Evolutionary conservation across 2,329 filamentous ascomycete species (phyloP).

Genomic region (Venturia pyrina): DNA sequence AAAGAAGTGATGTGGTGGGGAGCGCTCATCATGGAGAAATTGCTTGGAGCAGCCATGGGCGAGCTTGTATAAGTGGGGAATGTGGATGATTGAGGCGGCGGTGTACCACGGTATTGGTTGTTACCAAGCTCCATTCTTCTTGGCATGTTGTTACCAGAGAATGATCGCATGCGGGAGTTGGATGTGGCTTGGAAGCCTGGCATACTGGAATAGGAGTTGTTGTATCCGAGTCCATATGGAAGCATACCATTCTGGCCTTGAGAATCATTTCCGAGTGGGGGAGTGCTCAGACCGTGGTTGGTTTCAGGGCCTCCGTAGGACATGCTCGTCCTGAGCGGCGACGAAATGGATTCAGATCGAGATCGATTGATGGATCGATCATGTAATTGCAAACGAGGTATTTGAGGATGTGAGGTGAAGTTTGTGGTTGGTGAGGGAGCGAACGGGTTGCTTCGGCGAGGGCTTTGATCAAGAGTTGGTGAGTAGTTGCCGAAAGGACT

Average conservation of each 20-base stretch:
- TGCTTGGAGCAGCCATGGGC: slow-evolving; percentile 28
- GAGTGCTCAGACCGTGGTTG: slow-evolving; percentile 18
- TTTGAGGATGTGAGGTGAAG: slow-evolving; percentile 28
- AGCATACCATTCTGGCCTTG: slow-evolving; percentile 18
- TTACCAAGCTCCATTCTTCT: slow-evolving; percentile 30
- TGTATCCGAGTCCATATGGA: slow-evolving; percentile 12
- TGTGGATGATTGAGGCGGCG: slow-evolving; percentile 28
- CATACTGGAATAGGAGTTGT: slow-evolving; percentile 23
- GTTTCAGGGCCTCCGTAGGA: slow-evolving; percentile 28
- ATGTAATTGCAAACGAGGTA: slow-evolving; percentile 34
- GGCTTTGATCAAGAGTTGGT: slow-evolving; percentile 15
- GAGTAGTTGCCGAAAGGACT: slow-evolving; percentile 30
- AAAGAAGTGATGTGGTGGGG: slow-evolving; percentile 30
- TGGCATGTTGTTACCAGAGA: slow-evolving; percentile 26
- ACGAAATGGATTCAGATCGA: slow-evolving; percentile 32
- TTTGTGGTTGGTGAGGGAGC: slow-evolving; percentile 22
- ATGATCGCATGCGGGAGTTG: slow-evolving; percentile 28
- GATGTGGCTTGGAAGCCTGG: slow-evolving; percentile 27
- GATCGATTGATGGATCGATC: slow-evolving; percentile 30
- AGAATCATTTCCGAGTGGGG: slow-evolving; percentile 15
- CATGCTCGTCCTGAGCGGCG: slow-evolving; percentile 36
- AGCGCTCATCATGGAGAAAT: slow-evolving; percentile 27
- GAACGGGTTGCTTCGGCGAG: slow-evolving; percentile 29
- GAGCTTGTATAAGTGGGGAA: slow-evolving; percentile 31
- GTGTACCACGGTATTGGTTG: slow-evolving; percentile 24